These are phyloP conservation scores for Phytophthora rubi DNA, from an alignment of 352 stramenopile genomes.

Conservation along the genomic window DNA sequence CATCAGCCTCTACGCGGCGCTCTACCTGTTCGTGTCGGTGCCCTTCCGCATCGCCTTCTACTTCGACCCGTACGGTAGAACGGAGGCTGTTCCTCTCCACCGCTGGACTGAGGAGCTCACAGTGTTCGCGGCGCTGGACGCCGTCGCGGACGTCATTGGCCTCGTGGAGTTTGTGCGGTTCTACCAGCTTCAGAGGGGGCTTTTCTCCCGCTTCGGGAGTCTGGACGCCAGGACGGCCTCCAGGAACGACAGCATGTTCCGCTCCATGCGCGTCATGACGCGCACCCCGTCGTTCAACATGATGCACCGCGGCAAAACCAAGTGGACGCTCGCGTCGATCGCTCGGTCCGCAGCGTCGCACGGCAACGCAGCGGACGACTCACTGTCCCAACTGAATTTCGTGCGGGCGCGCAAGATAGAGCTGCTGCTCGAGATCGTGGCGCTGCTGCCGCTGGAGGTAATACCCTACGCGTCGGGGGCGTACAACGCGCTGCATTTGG, in stretches of 20 bases:
- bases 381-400: neutral
- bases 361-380: slow-evolving; percentile 6
- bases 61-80: slow-evolving; percentile 18
- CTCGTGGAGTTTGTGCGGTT: slow-evolving; percentile 25
- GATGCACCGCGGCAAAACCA: slow-evolving; percentile 6
- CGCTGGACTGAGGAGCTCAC: slow-evolving; percentile 27
- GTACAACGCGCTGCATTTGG: slow-evolving; percentile 67
- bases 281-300: slow-evolving; percentile 19
- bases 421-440: slow-evolving; percentile 58
- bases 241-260: neutral
- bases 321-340: slow-evolving; percentile 31
- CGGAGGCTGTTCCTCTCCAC: neutral
- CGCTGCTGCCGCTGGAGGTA: slow-evolving; percentile 63
- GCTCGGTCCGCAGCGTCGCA: neutral
- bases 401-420: slow-evolving; percentile 35
- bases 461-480: slow-evolving; percentile 40
- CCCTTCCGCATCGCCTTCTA: slow-evolving; percentile 36
- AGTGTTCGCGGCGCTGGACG: slow-evolving; percentile 17
- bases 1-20: slow-evolving; percentile 16
- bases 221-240: slow-evolving; percentile 12
- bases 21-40: slow-evolving; percentile 31
- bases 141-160: slow-evolving; percentile 20
- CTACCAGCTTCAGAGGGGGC: slow-evolving; percentile 9
- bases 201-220: slow-evolving; percentile 15
- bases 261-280: neutral